Base-by-base conservation (phyloP, 2,329 filamentous ascomycete genomes). In the Aspergillus puulaauensis region DNA sequence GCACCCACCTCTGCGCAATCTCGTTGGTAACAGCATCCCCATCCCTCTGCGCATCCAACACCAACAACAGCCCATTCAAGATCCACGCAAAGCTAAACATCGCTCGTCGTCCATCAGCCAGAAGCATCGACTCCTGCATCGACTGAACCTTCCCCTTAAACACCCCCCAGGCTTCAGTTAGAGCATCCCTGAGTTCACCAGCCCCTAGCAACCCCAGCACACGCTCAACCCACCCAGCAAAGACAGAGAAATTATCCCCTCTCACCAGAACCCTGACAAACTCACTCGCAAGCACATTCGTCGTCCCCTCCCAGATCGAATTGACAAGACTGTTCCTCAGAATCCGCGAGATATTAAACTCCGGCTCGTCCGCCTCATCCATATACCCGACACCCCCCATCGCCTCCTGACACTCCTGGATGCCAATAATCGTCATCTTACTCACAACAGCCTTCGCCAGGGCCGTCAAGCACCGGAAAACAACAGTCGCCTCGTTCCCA, bases 291-390 rank as follows among this genome's bases (percentile, higher is more conserved):
- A 91, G 77, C 6, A 91, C 86, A 65, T 90, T 87, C 0, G 87
- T 90, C 0, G 89, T 91, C 1, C 88, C 87, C 70, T 90, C 87
- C 86, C 87, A 90, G 49, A 91, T 88, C 2, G 72, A 72, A 49
- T 77, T 74, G 1, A 81, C 79, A 7, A 79, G 74, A 2, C 81
- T 83, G 64, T 91, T 88, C 7, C 89, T 82, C 64, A 86, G 85
- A 1, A 90, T 75, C 6, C 86, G 80, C 0, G 87, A 82, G 3
- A 91, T 75, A 65, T 91, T 91, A 57, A 90, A 76, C 39, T 85
- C 81, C 50, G 86, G 84, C 57, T 85, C 83, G 58, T 75, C 70
- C 7, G 71, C 54, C 50, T 75, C 73, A 44, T 76, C 73, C 66
- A 75, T 71, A 54, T 75, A 76, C 1, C 73, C 73, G 1, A 75